Evolutionary conservation across 2,329 filamentous ascomycete species (phyloP).

Genomic region (Daldinia eschscholtzii): DNA sequence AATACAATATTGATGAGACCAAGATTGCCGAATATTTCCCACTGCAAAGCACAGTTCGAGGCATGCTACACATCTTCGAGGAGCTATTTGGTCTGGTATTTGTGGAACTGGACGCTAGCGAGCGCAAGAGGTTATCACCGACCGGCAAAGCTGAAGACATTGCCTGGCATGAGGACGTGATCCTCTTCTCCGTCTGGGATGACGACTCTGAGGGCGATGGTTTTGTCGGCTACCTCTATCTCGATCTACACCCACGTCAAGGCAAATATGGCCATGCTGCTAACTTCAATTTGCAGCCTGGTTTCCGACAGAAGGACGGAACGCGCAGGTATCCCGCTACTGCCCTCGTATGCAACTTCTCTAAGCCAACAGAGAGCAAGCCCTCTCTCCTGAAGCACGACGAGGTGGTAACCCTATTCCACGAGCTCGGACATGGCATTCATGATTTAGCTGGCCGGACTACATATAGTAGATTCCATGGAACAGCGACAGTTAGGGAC

Average conservation of each 20-base stretch:
- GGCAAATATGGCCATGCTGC: conserved; percentile 89
- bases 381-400: conserved; percentile 85
- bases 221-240: conserved; percentile 86
- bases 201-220: conserved; percentile 76
- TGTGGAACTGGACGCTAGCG: conserved; percentile 76
- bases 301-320: conserved; percentile 75
- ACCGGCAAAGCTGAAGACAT: conserved; percentile 78
- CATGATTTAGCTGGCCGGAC: conserved; percentile 75
- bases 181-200: conserved; percentile 86
- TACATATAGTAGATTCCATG: conserved; percentile 75
- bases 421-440: conserved; percentile 79
- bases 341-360: conserved; percentile 87
- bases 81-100: conserved; percentile 84
- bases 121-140: conserved; percentile 73
- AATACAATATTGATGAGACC: conserved; percentile 83
- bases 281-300: conserved; percentile 85
- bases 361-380: conserved; percentile 81
- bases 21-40: conserved; percentile 89
- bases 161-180: conserved; percentile 86
- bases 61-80: conserved; percentile 88
- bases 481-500: conserved; percentile 74
- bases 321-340: conserved; percentile 81
- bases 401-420: conserved; percentile 86
- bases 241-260: conserved; percentile 82
- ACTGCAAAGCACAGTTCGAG: conserved; percentile 76